Conservation (phyloP, 2,329 filamentous ascomycete species). For the Alternaria rosae region DNA sequence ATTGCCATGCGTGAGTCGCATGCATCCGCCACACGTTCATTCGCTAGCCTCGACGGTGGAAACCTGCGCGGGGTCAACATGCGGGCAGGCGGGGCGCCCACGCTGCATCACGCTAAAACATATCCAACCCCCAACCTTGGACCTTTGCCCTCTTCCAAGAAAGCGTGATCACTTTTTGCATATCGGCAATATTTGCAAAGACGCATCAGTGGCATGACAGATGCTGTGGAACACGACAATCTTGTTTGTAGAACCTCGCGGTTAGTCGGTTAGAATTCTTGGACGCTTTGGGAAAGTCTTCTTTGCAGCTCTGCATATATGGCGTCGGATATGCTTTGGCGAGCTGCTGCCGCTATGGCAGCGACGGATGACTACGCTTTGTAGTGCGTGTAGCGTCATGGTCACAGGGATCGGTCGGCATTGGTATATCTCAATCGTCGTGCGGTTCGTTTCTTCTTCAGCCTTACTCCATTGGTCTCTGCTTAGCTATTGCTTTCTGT, state of each 20-base stretch:
- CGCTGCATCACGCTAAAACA: constrained; percentile 25
- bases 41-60: background rate
- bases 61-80: constrained; percentile 19
- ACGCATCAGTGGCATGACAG: background rate
- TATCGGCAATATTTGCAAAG: background rate
- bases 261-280: background rate
- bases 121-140: constrained; percentile 9
- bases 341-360: constrained; percentile 24
- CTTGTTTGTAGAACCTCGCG: background rate
- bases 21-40: constrained; percentile 6
- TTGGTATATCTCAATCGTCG: constrained; percentile 25
- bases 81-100: constrained; percentile 22
- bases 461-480: background rate
- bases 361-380: constrained; percentile 13
- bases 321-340: constrained; percentile 38
- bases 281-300: constrained; percentile 6
- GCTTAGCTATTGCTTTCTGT: background rate
- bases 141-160: background rate
- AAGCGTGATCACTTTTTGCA: background rate
- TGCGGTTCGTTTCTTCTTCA: constrained; percentile 4
- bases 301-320: constrained; percentile 32
- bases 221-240: background rate
- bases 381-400: constrained; percentile 19
- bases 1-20: background rate
- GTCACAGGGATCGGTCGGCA: constrained; percentile 26